phyloP scores from a whole-genome alignment of 2,329 filamentous ascomycete genomes.

The Rugonectria rugulosa region DNA sequence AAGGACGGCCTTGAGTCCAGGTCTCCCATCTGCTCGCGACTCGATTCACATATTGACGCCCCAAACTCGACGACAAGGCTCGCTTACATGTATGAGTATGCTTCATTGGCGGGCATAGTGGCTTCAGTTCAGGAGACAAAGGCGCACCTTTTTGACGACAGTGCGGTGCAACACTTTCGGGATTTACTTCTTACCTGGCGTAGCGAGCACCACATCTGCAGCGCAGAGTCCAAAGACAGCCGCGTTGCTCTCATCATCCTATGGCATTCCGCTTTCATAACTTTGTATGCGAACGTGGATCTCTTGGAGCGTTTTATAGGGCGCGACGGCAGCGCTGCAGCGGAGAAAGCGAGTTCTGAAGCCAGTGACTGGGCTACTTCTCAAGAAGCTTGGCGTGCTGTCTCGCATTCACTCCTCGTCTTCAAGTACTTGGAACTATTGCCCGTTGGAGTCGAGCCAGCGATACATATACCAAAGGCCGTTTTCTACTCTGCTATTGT shows the following conservation, averaged over 20 bases:
- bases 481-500: slow-evolving; percentile 4
- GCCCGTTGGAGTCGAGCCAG: slow-evolving; percentile 4
- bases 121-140: neutral
- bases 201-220: neutral
- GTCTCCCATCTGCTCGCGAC: neutral
- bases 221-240: neutral
- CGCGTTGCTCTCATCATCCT: neutral
- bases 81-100: slow-evolving; percentile 3
- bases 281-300: neutral
- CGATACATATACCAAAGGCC: slow-evolving; percentile 9
- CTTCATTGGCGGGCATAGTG: neutral
- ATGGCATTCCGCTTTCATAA: slow-evolving; percentile 9
- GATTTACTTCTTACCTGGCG: slow-evolving; percentile 1
- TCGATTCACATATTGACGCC: neutral
- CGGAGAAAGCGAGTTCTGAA: neutral
- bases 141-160: neutral
- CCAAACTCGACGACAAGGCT: neutral
- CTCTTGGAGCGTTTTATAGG: slow-evolving; percentile 8
- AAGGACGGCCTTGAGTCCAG: neutral
- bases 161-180: neutral
- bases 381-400: neutral
- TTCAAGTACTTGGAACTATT: slow-evolving; percentile 1
- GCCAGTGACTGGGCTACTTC: neutral
- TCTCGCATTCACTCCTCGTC: slow-evolving; percentile 4
- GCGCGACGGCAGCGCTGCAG: neutral